These are phyloP conservation scores for Suillus hirtellus DNA, from an alignment of 768 basidiomycete genomes.

Conservation along the genomic window DNA sequence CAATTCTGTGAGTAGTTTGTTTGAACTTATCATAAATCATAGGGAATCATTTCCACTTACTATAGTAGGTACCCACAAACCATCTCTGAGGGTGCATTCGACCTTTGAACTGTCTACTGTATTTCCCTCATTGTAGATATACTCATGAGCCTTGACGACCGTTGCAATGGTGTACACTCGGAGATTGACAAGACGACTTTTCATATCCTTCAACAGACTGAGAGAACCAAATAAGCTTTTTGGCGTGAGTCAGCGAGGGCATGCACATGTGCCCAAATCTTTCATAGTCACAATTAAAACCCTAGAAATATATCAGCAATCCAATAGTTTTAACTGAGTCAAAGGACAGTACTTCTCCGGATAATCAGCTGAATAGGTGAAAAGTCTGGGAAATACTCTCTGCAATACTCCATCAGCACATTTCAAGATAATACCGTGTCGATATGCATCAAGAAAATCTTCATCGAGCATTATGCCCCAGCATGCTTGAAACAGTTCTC, in stretches of 20 bases:
- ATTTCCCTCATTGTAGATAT: too few relatives aligned
- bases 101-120: too few relatives aligned
- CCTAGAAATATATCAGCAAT: conserved; percentile 19
- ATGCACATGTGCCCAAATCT: conserved; percentile 12
- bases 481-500: conserved; percentile 13
- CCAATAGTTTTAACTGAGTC: too few relatives aligned
- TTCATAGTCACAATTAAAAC: conserved; percentile 7
- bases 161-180: background rate
- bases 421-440: conserved; percentile 16
- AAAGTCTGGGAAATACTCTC: conserved; percentile 20
- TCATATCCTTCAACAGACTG: conserved; percentile 12
- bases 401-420: conserved; percentile 19
- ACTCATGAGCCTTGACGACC: too few relatives aligned
- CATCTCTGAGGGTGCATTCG: too few relatives aligned
- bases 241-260: conserved; percentile 18
- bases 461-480: conserved; percentile 9
- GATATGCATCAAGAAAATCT: conserved; percentile 14
- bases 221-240: conserved; percentile 5
- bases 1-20: too few relatives aligned
- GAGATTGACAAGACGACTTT: background rate
- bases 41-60: too few relatives aligned
- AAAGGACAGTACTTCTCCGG: conserved; percentile 18
- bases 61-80: too few relatives aligned
- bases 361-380: conserved; percentile 26
- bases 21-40: too few relatives aligned